These are phyloP conservation scores for Pseudomicrostroma phylloplanum DNA, from an alignment of 1,284 basidiomycete species.

Conservation along the genomic window DNA sequence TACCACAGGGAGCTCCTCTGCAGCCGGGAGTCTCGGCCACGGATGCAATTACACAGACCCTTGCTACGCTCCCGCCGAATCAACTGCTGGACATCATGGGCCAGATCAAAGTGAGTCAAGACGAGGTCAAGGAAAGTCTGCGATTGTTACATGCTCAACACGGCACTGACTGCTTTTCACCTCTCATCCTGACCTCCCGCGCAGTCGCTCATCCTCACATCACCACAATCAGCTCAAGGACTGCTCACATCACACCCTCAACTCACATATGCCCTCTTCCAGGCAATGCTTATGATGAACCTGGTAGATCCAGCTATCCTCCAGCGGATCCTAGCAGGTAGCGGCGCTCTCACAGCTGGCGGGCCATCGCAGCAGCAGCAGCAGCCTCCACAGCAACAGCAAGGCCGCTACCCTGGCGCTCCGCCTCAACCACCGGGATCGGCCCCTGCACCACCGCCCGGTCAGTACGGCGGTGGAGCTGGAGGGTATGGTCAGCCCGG, in stretches of 20 bases:
- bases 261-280: conserved; percentile 91
- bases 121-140: not conserved
- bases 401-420: conserved; percentile 11
- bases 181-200: conserved; percentile 5
- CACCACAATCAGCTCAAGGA: conserved; percentile 79
- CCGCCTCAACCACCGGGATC: conserved; percentile 28
- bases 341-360: not conserved
- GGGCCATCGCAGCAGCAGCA: conserved; percentile 1
- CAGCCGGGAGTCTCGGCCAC: conserved; percentile 69
- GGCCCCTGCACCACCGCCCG: conserved; percentile 14
- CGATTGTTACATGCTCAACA: not conserved
- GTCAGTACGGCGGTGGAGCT: not conserved
- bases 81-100: conserved; percentile 91
- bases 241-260: conserved; percentile 81
- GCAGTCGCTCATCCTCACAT: conserved; percentile 78
- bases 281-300: conserved; percentile 86
- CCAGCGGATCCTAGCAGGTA: conserved; percentile 60
- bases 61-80: conserved; percentile 73
- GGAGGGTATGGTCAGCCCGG: not conserved
- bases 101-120: conserved; percentile 82
- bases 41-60: conserved; percentile 78
- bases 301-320: conserved; percentile 84
- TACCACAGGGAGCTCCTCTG: conserved; percentile 74
- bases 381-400: conserved; percentile 1
- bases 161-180: conserved; percentile 15